Conservation (phyloP, 768 basidiomycete species). For the Hebeloma cylindrosporum region DNA sequence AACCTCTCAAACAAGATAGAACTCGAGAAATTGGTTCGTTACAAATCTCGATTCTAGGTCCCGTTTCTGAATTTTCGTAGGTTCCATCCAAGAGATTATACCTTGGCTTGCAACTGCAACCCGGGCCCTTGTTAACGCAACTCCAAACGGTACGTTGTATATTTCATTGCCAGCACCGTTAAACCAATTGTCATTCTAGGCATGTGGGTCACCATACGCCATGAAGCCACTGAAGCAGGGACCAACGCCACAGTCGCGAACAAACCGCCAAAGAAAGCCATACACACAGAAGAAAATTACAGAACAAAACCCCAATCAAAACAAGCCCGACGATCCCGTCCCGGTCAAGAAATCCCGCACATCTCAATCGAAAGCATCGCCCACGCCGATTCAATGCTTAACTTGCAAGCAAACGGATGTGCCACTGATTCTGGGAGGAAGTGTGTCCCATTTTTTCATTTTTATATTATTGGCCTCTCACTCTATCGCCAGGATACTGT, state of each 20-base stretch:
- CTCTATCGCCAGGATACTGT: constrained; percentile 54
- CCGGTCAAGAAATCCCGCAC: constrained; percentile 17
- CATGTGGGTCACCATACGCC: constrained; percentile 44
- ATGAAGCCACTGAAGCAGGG: constrained; percentile 63
- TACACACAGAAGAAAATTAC: constrained; percentile 25
- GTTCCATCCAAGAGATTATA: constrained; percentile 47
- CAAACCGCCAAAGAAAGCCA: constrained; percentile 29
- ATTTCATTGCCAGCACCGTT: background rate
- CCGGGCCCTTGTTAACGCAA: constrained; percentile 56
- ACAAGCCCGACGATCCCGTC: constrained; percentile 3
- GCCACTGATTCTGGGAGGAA: constrained; percentile 72
- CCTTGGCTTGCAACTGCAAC: constrained; percentile 56
- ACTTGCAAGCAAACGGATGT: constrained; percentile 68
- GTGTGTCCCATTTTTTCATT: constrained; percentile 31
- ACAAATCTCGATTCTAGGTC: background rate
- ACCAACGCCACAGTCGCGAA: constrained; percentile 27
- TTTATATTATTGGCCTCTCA: background rate
- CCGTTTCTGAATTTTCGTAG: constrained; percentile 24
- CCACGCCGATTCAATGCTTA: constrained; percentile 46
- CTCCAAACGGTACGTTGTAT: constrained; percentile 52
- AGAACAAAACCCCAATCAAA: constrained; percentile 7
- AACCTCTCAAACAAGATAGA: constrained; percentile 51
- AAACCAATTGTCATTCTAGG: constrained; percentile 36
- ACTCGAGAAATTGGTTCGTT: constrained; percentile 43
- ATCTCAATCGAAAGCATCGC: constrained; percentile 12